Percentiles rank a stretch among this genome's conserved stretches.
phyloP scores from a whole-genome alignment of 148 eudicot genomes.

The Amaranthus cruentus region DNA sequence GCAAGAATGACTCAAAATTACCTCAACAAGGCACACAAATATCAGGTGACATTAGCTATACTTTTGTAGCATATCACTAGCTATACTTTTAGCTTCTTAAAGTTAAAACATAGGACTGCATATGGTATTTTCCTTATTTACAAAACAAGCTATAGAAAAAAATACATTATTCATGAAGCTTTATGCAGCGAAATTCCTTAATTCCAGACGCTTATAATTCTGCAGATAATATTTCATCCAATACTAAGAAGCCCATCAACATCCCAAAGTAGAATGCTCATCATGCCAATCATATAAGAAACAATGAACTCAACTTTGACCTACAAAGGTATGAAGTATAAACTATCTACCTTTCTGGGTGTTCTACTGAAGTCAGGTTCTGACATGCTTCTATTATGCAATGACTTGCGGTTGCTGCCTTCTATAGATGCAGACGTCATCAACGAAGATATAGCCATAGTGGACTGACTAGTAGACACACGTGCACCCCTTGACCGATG shows the following conservation, averaged over 20 bases:
- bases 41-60: no score
- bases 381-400: conserved; percentile 75
- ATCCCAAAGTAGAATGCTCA: not conserved
- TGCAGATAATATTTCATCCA: not conserved
- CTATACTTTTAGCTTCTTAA: no score
- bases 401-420: conserved; percentile 37
- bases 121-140: no score
- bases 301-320: not conserved
- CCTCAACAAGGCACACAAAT: no score
- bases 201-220: not conserved
- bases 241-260: not conserved
- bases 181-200: not conserved
- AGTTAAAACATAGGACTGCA: no score
- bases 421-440: conserved; percentile 60
- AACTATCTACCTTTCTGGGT: conserved; percentile 59
- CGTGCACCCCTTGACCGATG: conserved; percentile 45
- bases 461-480: conserved; percentile 76
- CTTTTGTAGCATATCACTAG: no score
- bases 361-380: conserved; percentile 81
- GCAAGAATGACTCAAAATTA: no score
- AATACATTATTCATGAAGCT: no score
- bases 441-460: conserved; percentile 85
- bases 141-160: no score
- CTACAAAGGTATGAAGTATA: not conserved
- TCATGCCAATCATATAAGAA: no score